A percentile compares a stretch with the other conserved stretches of the same genome.
Evolutionary conservation across 106 monocot genomes (phyloP).

Genomic region (Apostasia ramifera): DNA sequence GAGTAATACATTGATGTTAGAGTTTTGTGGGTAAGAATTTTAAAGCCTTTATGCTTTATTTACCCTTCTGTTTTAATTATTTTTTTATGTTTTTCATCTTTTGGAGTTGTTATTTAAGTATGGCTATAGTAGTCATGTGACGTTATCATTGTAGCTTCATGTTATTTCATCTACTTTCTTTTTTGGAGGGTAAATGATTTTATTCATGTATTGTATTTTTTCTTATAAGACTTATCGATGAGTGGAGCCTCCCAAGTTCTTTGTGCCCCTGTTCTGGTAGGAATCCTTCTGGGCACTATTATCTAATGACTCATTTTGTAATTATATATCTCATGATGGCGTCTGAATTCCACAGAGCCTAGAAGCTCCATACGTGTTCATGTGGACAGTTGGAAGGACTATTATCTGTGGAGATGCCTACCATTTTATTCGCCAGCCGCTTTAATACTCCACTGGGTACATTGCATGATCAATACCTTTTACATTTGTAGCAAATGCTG

Average conservation of each 20-base stretch:
- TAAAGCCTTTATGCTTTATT: not conserved
- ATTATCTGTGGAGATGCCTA: constrained; percentile 79
- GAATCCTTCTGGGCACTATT: constrained; percentile 5
- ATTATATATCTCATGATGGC: not conserved
- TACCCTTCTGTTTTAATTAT: not conserved
- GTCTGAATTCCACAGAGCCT: constrained; percentile 30
- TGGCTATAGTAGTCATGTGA: not conserved
- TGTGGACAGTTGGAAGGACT: constrained; percentile 68
- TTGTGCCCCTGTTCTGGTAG: constrained; percentile 79
- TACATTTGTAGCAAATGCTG: too few relatives aligned
- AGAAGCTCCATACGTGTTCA: constrained; percentile 19
- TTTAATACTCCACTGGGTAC: constrained; percentile 86
- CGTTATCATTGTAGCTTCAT: too few relatives aligned
- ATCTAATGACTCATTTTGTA: not conserved
- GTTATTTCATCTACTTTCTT: too few relatives aligned
- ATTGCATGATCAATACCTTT: not conserved
- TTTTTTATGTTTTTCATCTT: not conserved
- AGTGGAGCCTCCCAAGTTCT: constrained; percentile 60
- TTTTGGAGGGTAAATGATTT: not conserved
- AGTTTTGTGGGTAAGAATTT: too few relatives aligned
- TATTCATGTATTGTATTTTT: constrained; percentile 2
- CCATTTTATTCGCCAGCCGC: constrained; percentile 73
- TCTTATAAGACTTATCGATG: constrained; percentile 30
- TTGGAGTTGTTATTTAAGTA: not conserved
- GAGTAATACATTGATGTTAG: too few relatives aligned